Base-by-base conservation (phyloP, 192 early-diverging fungal species). In the Anaeromyces robustus region DNA sequence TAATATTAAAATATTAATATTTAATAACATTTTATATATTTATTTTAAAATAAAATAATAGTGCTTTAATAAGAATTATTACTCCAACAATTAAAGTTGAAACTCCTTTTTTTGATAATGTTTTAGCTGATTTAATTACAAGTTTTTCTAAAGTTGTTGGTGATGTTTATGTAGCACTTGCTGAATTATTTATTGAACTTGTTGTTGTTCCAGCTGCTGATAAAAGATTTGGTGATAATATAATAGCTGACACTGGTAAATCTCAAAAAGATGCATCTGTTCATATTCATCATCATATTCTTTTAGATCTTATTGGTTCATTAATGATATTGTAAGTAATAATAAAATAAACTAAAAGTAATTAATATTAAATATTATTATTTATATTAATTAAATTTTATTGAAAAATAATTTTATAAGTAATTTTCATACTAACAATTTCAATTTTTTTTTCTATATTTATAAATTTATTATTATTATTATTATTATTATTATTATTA, bases 51-150 rank as follows among this genome's bases (percentile, higher is more conserved):
- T 22, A 52, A 22, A 52, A 77, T 32, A 37, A 39, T 83, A 92
- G 91, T 81, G 85, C 89, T 22, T 78, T 91, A 77, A 80, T 80
- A 30, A 85, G 90, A 34, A 82, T 89, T 5, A 39, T 89, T 30
- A 89, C 86, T 77, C 86, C 87, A n/a, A 84, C 83, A 78, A 77
- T 92, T 29, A 81, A 85, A 78, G 39, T 86, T 4, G 84, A 86
- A 80, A 92, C 94, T 6, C 88, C 86, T 30, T 89, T 94, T 79
- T 86, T 85, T 0, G 97, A 99, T 81, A 89, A 96, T 30, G 92
- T 99, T 37, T 85, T 99, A 78, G 96, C 96, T 0, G 97, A 99
- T 90, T 94, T 98, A 31, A 83, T 99, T 85, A 98, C 96, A 0
- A 95, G 94, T 80, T 97, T 95, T 85, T 94, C 96, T 4, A 90